A percentile compares a stretch with the other conserved stretches of the same genome.
These are phyloP conservation scores for Tetrastigma voinierianum DNA, from an alignment of 164 flowering plant genomes.

Conservation along the genomic window DNA sequence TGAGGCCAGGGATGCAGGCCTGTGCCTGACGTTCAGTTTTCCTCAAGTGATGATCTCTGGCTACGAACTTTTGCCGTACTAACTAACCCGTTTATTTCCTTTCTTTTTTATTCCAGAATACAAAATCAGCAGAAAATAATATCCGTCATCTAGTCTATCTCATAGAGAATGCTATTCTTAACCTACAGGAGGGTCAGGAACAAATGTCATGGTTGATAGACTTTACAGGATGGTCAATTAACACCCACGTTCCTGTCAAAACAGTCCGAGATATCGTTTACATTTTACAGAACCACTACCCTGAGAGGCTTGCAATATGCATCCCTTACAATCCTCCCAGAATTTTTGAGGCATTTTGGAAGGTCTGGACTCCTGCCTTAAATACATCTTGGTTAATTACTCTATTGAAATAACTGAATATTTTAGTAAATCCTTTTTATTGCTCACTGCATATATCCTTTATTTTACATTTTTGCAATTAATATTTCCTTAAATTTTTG, in stretches of 20 bases:
- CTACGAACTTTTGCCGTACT: not conserved
- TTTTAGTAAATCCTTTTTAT: not conserved
- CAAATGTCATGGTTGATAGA: slow-evolving; percentile 89
- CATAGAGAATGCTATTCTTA: slow-evolving; percentile 70
- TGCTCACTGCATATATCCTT: no score
- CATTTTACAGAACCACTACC: slow-evolving; percentile 80
- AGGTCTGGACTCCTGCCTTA: slow-evolving; percentile 36
- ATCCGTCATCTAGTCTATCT: slow-evolving; percentile 71
- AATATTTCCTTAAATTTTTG: no score
- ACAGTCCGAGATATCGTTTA: slow-evolving; percentile 60
- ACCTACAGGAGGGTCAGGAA: slow-evolving; percentile 67
- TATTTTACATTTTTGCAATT: no score
- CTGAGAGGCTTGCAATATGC: slow-evolving; percentile 69
- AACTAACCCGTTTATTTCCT: not conserved
- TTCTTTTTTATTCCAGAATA: slow-evolving; percentile 42
- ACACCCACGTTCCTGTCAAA: slow-evolving; percentile 46
- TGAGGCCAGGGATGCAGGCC: slow-evolving; percentile 90
- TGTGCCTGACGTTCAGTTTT: not conserved
- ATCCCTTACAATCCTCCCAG: slow-evolving; percentile 79
- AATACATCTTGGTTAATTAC: not conserved
- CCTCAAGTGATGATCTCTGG: not conserved
- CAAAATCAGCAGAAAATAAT: slow-evolving; percentile 55
- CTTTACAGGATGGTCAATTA: slow-evolving; percentile 62
- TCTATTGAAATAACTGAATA: not conserved
- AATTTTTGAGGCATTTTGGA: slow-evolving; percentile 73